Evolutionary conservation across 768 basidiomycete genomes (phyloP).

Genomic region (Tylopilus intermedius): DNA sequence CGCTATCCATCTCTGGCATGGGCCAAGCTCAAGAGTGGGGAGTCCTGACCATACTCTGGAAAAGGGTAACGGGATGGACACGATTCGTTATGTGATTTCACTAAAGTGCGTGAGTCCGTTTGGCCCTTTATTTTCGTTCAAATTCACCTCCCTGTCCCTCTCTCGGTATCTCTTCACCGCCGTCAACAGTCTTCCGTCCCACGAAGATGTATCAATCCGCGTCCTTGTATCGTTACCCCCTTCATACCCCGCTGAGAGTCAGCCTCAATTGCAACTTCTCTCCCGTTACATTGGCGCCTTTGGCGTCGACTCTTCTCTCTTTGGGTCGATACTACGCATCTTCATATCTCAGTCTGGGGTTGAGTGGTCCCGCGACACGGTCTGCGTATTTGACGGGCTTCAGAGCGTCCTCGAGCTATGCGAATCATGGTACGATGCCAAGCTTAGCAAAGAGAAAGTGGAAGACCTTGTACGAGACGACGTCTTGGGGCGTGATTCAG

Average conservation of each 20-base stretch:
- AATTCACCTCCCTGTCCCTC: background rate
- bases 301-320: slow-evolving; percentile 66
- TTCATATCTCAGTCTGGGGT: slow-evolving; percentile 74
- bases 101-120: slow-evolving; percentile 48
- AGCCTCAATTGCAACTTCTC: slow-evolving; percentile 81
- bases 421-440: slow-evolving; percentile 67
- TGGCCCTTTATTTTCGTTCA: background rate
- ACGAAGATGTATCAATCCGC: slow-evolving; percentile 48
- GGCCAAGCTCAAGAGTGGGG: slow-evolving; percentile 28
- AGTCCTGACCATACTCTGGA: slow-evolving; percentile 6
- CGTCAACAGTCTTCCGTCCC: slow-evolving; percentile 44
- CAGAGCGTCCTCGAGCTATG: slow-evolving; percentile 69
- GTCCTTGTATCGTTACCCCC: slow-evolving; percentile 55
- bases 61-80: slow-evolving; percentile 24
- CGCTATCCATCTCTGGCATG: slow-evolving; percentile 56
- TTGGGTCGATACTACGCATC: slow-evolving; percentile 72
- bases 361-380: slow-evolving; percentile 68
- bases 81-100: slow-evolving; percentile 60
- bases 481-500: slow-evolving; percentile 25
- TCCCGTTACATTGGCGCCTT: slow-evolving; percentile 81
- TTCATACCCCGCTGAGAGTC: slow-evolving; percentile 59
- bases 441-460: slow-evolving; percentile 49
- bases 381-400: slow-evolving; percentile 85
- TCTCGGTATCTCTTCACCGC: background rate
- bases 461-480: slow-evolving; percentile 57